phyloP scores from a whole-genome alignment of 2,329 filamentous ascomycete genomes.

The Scortechinia acanthostroma region DNA sequence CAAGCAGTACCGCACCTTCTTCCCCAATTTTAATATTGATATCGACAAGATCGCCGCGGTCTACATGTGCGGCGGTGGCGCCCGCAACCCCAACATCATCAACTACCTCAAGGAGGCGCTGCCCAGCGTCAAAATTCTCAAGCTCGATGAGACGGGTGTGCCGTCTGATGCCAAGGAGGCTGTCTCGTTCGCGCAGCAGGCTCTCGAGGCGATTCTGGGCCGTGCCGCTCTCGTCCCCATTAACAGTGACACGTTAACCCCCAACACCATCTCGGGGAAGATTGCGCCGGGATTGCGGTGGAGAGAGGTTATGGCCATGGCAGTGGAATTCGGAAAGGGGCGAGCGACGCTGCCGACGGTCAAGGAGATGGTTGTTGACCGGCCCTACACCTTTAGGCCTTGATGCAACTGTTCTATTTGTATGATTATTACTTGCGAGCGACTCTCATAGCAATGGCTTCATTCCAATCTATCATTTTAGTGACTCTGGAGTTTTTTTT shows the following conservation, averaged over 20 bases:
- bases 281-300: slow-evolving; percentile 34
- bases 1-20: slow-evolving; percentile 34
- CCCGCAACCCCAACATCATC: slow-evolving; percentile 47
- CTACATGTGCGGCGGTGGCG: slow-evolving; percentile 53
- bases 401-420: too few species aligned
- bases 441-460: too few species aligned
- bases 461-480: too few species aligned
- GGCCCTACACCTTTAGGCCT: too few species aligned
- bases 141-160: slow-evolving; percentile 49
- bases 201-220: slow-evolving; percentile 48
- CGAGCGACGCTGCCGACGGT: too few species aligned
- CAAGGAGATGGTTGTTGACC: too few species aligned
- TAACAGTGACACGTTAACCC: slow-evolving; percentile 3
- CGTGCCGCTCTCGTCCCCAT: slow-evolving; percentile 13
- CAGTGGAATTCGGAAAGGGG: slow-evolving; percentile 29
- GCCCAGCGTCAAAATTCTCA: slow-evolving; percentile 37
- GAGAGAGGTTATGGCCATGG: slow-evolving; percentile 28
- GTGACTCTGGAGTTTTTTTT: too few species aligned
- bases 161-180: slow-evolving; percentile 50
- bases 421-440: too few species aligned
- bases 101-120: slow-evolving; percentile 38
- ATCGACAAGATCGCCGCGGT: slow-evolving; percentile 38
- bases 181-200: slow-evolving; percentile 51
- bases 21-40: too few species aligned
- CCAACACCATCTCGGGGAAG: slow-evolving; percentile 29